These are phyloP conservation scores for Cryphonectria nitschkei DNA, from an alignment of 2,329 filamentous ascomycete species.

Conservation along the genomic window DNA sequence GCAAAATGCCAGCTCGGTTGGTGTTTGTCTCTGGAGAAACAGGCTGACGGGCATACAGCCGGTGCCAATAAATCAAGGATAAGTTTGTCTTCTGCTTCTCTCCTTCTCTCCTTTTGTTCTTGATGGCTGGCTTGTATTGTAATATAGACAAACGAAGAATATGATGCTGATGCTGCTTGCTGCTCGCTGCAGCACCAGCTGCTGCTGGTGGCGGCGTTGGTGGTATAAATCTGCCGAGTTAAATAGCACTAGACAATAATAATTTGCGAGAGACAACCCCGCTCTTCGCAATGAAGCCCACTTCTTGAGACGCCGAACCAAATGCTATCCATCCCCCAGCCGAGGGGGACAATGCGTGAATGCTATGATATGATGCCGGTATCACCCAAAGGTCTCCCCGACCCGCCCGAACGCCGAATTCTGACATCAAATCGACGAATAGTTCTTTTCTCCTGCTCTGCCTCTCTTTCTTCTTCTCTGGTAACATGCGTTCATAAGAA, in stretches of 20 bases:
- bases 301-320: conserved; percentile 7
- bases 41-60: not conserved
- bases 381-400: not conserved
- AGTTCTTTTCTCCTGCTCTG: not conserved
- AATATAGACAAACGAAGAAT: conserved; percentile 5
- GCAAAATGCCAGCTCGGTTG: not conserved
- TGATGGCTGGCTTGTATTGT: not conserved
- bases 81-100: not conserved
- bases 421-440: conserved; percentile 9
- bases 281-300: not conserved
- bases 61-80: not conserved
- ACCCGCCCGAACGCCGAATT: conserved; percentile 7
- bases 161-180: not conserved
- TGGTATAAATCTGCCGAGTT: conserved; percentile 2
- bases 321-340: conserved; percentile 9
- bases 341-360: not conserved
- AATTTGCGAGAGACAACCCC: not conserved
- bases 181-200: not conserved
- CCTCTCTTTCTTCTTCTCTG: not conserved
- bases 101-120: not conserved
- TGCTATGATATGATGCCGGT: conserved; percentile 6
- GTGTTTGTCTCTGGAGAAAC: not conserved
- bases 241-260: not conserved
- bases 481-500: not conserved
- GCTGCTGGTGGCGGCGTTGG: not conserved